Base-by-base conservation (phyloP, 805 yeast genomes). In the Scheffersomyces coipomensis region DNA sequence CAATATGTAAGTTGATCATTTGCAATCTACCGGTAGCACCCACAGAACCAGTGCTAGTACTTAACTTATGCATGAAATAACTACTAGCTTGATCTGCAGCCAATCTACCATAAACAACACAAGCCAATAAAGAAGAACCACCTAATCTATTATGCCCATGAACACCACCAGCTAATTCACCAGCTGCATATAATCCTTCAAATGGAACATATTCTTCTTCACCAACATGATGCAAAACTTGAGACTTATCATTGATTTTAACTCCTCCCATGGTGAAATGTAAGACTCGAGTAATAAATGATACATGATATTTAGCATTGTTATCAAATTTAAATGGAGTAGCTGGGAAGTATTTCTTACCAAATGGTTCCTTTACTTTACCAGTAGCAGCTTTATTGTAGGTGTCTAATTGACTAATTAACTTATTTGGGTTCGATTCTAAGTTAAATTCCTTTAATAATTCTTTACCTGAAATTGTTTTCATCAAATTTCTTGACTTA, bases 181-280 rank as follows among this genome's bases (percentile, higher is more conserved):
- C 75, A 9, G 70, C 68, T 1, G 75, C 74, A 45, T 53, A 69
- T 31, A 69, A 55, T 2, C 71, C 71, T 25, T 53, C 54, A 39
- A 66, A 62, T 3, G 66, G 60, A 17, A 39, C 44, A 30, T 30
- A 48, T 18, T 52, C 47, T 5, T 47, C 33, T 7, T 58, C 57
- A 1, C 54, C 47, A 27, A 7, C 15, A 5, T 5, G 18, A 21
- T 41, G 77, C 19, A 72, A 40, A 3, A 78, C 79, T 43, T 72
- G 72, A 0, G 78, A 61, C 31, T 68, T 55, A 18, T 66, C 73
- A 51, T 79, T 71, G 41, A 80, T 77, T 55, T 73, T 74, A 4
- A 79, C 78, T 29, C 89, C 88, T 17, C 89, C 88, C 85, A 80
- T 81, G 7, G 86, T 79, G 57, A 79, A 81, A 56, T 81, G 87